Conservation (phyloP, 495 filamentous ascomycete genomes). For the Podospora fimiseda region DNA sequence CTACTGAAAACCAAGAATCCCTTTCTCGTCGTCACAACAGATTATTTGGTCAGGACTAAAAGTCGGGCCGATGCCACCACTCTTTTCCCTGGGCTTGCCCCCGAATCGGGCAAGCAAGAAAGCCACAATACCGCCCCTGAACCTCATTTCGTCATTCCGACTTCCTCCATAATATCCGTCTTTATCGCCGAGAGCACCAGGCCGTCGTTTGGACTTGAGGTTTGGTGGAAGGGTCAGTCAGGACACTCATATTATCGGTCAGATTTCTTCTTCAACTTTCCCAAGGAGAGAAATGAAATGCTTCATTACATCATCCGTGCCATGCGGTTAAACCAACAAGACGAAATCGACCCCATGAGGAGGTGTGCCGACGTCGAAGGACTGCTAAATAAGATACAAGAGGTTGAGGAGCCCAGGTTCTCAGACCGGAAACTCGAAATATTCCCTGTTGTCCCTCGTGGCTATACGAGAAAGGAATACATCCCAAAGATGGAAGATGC, state of each 20-base stretch:
- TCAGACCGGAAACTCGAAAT: constrained; percentile 65
- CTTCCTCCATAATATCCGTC: constrained; percentile 69
- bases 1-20: constrained; percentile 82
- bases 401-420: constrained; percentile 60
- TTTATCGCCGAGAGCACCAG: constrained; percentile 74
- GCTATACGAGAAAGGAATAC: constrained; percentile 39
- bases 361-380: constrained; percentile 56
- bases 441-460: constrained; percentile 75
- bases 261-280: constrained; percentile 65
- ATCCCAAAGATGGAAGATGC: constrained; percentile 42
- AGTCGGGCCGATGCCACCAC: constrained; percentile 54
- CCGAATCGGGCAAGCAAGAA: constrained; percentile 7
- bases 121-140: constrained; percentile 16
- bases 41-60: constrained; percentile 77
- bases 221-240: constrained; percentile 67
- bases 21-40: constrained; percentile 85
- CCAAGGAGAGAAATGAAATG: constrained; percentile 70
- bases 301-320: constrained; percentile 59
- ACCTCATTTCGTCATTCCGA: constrained; percentile 45
- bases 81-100: constrained; percentile 32
- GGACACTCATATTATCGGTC: constrained; percentile 42
- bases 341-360: constrained; percentile 40
- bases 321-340: constrained; percentile 39
- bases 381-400: constrained; percentile 60
- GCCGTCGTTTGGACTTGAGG: constrained; percentile 73